Base-by-base conservation (phyloP, 352 stramenopile species). In the Globisporangium paroecandrum region DNA sequence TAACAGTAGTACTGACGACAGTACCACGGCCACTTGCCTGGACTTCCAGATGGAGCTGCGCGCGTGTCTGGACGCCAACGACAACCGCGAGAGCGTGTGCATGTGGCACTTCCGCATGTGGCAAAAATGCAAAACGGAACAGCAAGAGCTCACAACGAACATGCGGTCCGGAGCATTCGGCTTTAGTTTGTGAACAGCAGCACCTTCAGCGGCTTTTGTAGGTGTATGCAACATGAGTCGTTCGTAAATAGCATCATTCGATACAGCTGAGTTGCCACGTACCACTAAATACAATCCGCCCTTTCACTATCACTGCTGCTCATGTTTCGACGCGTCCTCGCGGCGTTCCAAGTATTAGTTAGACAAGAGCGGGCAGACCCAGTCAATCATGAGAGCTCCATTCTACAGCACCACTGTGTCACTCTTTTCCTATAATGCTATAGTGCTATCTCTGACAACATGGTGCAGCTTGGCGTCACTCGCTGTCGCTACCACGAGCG, bases 1-100 rank as follows among this genome's bases (percentile, higher is more conserved):
- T 18, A 43, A 18, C 38, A 20, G 10, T 1, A 25, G 20, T 9
- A 22, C 38, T 47, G n/a, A 20, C 1, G 27, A 41, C 54, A n/a
- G 4, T 20, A 10, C 13, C 8, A 24, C 10, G 3, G n/a, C 57
- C 5, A 51, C 3, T 12, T 62, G 57, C 57, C 32, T 46, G 3
- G 38, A n/a, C 15, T 41, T 53, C 34, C 57, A 62, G 34, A 62
- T 32, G 24, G 57, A 62, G 22, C 12, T 62, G 12, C 57, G 57
- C 32, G 29, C 57, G 8, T 62, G 57, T 38, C 34, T 62, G 10
- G 34, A 62, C 22, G 57, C 57, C n/a, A 62, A 62, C 34, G 38
- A 49, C 57, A 49, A 49, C 57, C 57, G 57, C 57, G 57, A 62
- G n/a, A 62, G 57, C 20, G n/a, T 62, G 10, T 62, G 57, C 57